phyloP scores from a whole-genome alignment of 2,329 filamentous ascomycete species.

The Pseudopithomyces chartarum region DNA sequence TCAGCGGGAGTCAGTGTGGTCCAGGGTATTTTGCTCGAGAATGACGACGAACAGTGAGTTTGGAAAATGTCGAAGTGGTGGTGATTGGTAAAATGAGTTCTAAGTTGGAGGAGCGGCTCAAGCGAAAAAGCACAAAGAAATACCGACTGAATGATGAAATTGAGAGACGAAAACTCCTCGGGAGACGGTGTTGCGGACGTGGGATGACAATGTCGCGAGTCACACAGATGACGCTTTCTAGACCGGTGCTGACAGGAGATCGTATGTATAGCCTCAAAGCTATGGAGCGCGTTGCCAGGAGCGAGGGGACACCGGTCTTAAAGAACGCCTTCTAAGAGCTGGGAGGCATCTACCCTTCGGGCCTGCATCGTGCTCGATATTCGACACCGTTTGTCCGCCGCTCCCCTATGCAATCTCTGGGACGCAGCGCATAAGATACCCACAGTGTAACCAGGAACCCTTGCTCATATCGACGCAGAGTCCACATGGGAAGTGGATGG shows the following conservation, averaged over 20 bases:
- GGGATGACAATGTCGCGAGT: background rate
- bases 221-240: background rate
- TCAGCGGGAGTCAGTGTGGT: background rate
- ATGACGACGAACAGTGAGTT: background rate
- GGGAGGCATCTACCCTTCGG: background rate
- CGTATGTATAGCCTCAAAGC: background rate
- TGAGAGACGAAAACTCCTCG: background rate
- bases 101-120: background rate
- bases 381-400: slow-evolving; percentile 1
- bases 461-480: background rate
- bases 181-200: background rate
- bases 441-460: background rate
- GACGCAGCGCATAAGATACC: background rate
- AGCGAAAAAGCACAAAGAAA: background rate
- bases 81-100: background rate
- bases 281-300: background rate
- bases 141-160: background rate
- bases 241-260: background rate
- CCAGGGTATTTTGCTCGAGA: background rate
- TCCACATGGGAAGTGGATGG: background rate
- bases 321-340: slow-evolving; percentile 2
- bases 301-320: slow-evolving; percentile 3
- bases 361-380: background rate
- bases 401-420: background rate
- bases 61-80: background rate